Evolutionary conservation across 2,329 filamentous ascomycete genomes (phyloP).

Genomic region (Diaporthe amygdali): DNA sequence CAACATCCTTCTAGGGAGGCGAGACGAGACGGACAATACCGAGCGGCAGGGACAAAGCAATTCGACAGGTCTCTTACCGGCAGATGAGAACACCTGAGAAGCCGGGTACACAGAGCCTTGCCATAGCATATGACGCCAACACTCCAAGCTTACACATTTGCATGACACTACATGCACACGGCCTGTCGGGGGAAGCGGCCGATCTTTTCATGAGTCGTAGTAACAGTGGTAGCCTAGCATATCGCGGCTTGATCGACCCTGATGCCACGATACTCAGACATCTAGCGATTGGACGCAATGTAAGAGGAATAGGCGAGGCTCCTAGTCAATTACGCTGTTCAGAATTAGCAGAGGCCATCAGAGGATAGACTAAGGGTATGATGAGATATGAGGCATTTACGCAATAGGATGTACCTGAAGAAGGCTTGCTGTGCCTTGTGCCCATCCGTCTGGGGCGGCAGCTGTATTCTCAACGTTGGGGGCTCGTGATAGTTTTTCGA

Average conservation of each 20-base stretch:
- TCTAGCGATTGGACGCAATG: neutral
- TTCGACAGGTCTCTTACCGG: neutral
- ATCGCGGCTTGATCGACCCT: neutral
- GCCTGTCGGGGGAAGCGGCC: neutral
- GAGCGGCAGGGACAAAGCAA: neutral
- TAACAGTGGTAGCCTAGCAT: neutral
- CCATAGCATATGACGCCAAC: neutral
- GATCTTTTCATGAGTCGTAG: neutral
- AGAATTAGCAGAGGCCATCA: neutral
- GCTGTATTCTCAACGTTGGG: neutral
- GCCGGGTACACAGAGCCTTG: conserved; percentile 7
- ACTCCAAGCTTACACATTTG: conserved; percentile 10
- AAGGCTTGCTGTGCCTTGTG: neutral
- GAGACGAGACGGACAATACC: neutral
- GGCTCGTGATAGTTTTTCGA: neutral
- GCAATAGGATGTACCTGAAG: neutral
- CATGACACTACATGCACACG: neutral
- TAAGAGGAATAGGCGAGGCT: neutral
- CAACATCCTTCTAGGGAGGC: neutral
- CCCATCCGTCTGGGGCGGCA: neutral
- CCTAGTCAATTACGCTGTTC: neutral
- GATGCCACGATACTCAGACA: neutral
- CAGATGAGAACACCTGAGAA: neutral
- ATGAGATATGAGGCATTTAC: neutral
- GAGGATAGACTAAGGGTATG: neutral